Base-by-base conservation (phyloP, 2,329 filamentous ascomycete species). In the Aureobasidium sp. region DNA sequence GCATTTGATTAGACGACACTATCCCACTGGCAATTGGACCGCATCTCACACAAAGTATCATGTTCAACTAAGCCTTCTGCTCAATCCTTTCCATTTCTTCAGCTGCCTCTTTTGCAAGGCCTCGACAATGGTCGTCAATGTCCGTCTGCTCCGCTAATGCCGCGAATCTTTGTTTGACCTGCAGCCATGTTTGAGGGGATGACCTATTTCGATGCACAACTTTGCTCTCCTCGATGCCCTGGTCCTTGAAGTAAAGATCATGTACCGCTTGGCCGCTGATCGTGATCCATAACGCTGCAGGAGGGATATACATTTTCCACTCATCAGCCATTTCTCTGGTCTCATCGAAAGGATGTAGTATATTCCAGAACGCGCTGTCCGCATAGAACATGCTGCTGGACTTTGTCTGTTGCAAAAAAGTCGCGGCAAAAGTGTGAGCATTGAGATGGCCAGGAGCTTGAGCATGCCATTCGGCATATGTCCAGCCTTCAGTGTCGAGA, bases 241-340 rank as follows among this genome's bases (percentile, higher is more conserved):
- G 4, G 9, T 47, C 20, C 26, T 27, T 32, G 8, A 29, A 47
- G 13, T 13, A 48, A 17, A 27, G 9, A 10, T 39, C 20, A 47
- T 23, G 3, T 23, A 58, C 10, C 20, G 27, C 29, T n/a, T 58
- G n/a, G 0, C 55, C 55, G 13, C 41, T 20, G 37, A 58, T 58
- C 8, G 2, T 5, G 12, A 58, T 47, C 42, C 42, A 58, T 6
- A 29, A 32, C 4, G 29, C 20, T 1, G 55, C 55, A 27, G 55
- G 55, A 47, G 55, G 55, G 26, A 58, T 37, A 8, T 27, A 58
- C 55, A 58, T 58, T 5, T 58, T 58, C 55, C 55, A 47, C 9
- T 47, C 42, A 8, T 58, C 41, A 7, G 55, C 29, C 34, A 37
- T 58, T 20, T 20, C 42, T 27, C 42, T 29, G 3, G 26, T 20